Percentiles rank a stretch among this genome's conserved stretches.
These are phyloP conservation scores for Kluyveromyces nonfermentans DNA, from an alignment of 805 yeast species.

Conservation along the genomic window DNA sequence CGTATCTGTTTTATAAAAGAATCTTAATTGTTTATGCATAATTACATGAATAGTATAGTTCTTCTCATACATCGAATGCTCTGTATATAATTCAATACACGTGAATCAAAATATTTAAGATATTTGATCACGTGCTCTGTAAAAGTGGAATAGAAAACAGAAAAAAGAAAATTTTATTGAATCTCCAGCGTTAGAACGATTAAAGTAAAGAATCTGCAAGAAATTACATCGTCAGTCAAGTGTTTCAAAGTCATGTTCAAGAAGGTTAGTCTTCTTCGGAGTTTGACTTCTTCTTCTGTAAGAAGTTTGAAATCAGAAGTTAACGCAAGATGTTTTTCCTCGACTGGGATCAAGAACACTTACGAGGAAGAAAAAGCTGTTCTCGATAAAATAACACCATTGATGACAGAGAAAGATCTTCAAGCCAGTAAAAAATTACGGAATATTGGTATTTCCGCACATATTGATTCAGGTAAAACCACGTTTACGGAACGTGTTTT, in stretches of 20 bases:
- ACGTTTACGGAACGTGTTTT: slow-evolving; percentile 96
- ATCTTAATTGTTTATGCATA: too few species aligned
- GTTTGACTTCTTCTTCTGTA: not conserved
- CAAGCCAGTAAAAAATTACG: slow-evolving; percentile 53
- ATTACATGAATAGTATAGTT: too few species aligned
- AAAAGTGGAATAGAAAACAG: too few species aligned
- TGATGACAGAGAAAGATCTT: slow-evolving; percentile 43
- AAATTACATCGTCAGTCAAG: not conserved
- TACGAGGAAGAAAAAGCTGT: slow-evolving; percentile 69
- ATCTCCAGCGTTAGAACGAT: not conserved
- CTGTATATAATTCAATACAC: too few species aligned
- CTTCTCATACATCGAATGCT: too few species aligned
- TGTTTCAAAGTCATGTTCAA: slow-evolving; percentile 1
- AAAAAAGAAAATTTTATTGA: not conserved
- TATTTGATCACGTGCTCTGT: too few species aligned
- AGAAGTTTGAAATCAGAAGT: not conserved
- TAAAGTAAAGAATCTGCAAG: not conserved
- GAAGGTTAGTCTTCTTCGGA: not conserved
- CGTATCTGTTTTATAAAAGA: not conserved
- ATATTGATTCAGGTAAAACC: slow-evolving; percentile 96
- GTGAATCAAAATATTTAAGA: too few species aligned
- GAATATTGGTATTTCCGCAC: slow-evolving; percentile 96
- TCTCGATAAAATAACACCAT: slow-evolving; percentile 46
- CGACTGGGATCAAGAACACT: slow-evolving; percentile 27
- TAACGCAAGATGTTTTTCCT: not conserved